Base-by-base conservation (phyloP, 257 asterid genomes). In the Agastache rugosa region DNA sequence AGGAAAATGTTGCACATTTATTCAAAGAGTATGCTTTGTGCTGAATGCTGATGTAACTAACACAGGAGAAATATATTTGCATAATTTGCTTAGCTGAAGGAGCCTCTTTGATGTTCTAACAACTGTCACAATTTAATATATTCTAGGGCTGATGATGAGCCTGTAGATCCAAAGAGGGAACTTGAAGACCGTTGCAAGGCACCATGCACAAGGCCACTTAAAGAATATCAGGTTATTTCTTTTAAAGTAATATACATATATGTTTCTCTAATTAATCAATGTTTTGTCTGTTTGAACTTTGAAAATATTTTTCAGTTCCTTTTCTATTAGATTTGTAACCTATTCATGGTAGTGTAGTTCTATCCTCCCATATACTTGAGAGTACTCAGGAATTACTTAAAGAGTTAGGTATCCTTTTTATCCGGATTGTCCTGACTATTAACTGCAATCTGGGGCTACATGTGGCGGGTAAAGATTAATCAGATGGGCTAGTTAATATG, bases 121-220 rank as follows among this genome's bases (percentile, higher is more conserved):
- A 15, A 17, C 65, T 45, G 11, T 22, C 6, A 39, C 48, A 10
- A 47, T 29, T 34, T 81, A 5, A 64, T 73, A 27, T 37, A 48
- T 48, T 65, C 45, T 82, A 91, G 97, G 97, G 77, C 97, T 27
- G 97, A 89, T 51, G 93, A 91, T 58, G 97, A 91, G 73, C 92
- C 93, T 74, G 89, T 87, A n/a, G 97, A 91, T 76, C 96, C 87
- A 14, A 89, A 87, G 88, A 87, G 77, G 83, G 85, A 80, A 14
- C 87, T 91, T 39, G 97, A 91, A 80, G 90, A 83, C 58, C 83
- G 86, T 20, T 87, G 96, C 92, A 91, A 91, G 87, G 92, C 96
- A 58, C 93, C 89, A 63, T 91, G 97, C 58, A 88, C 84, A 1
- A 85, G 93, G 72, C 90, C 90, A 55, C 87, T 90, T 67, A 85